Evolutionary conservation across 306 rosid genomes (phyloP).

Genomic region (Morella rubra): DNA sequence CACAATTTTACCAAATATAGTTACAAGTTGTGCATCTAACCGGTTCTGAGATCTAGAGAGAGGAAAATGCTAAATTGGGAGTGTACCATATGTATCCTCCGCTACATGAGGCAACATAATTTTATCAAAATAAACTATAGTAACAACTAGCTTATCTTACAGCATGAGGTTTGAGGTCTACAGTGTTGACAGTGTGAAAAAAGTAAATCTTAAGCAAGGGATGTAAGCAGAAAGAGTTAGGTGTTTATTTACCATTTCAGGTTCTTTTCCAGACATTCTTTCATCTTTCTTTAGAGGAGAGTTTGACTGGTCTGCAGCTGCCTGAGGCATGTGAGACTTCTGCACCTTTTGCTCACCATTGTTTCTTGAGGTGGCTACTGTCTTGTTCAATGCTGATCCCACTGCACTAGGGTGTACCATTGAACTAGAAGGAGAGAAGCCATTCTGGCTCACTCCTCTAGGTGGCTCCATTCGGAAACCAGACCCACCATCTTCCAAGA

Average conservation of each 20-base stretch:
- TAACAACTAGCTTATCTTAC: not conserved
- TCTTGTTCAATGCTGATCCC: slow-evolving; percentile 42
- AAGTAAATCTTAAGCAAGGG: not conserved
- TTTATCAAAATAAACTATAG: not conserved
- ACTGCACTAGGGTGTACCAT: slow-evolving; percentile 32
- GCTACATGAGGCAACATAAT: too few relatives aligned
- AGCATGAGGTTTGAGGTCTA: not conserved
- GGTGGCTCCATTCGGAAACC: slow-evolving; percentile 36
- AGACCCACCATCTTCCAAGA: slow-evolving; percentile 41
- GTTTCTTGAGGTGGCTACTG: slow-evolving; percentile 28
- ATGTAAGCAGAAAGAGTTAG: slow-evolving; percentile 13
- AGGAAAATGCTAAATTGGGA: too few relatives aligned
- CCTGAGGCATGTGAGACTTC: slow-evolving; percentile 46
- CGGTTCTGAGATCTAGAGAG: too few relatives aligned
- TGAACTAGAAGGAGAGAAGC: slow-evolving; percentile 41
- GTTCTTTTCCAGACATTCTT: slow-evolving; percentile 29
- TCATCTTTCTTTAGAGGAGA: slow-evolving; percentile 41
- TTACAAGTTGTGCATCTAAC: too few relatives aligned
- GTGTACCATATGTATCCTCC: too few relatives aligned
- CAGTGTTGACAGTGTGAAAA: not conserved
- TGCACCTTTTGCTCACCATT: slow-evolving; percentile 43
- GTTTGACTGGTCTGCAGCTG: slow-evolving; percentile 32
- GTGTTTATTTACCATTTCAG: slow-evolving; percentile 43
- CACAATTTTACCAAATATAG: not conserved
- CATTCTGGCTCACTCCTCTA: slow-evolving; percentile 31